Conservation (phyloP, 495 filamentous ascomycete species). For the Hyaloscypha hepaticicola region DNA sequence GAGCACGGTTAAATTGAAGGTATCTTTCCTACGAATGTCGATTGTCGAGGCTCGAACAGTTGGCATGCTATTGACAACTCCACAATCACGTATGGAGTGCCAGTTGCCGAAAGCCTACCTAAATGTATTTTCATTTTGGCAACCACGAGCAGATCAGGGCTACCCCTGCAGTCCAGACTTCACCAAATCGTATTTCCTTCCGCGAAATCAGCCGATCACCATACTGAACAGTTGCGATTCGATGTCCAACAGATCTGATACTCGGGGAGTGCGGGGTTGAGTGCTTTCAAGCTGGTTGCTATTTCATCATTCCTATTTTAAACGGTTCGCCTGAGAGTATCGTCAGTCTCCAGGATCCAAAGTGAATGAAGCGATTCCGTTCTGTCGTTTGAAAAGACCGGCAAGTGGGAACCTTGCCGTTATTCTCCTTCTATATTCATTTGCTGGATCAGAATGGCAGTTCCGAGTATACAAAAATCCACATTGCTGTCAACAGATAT, state of each 20-base stretch:
- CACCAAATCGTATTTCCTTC: not conserved
- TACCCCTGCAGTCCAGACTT: not conserved
- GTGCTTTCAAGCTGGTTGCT: not conserved
- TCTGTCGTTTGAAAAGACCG: too few species aligned
- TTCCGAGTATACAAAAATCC: slow-evolving; percentile 27
- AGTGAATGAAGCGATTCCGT: too few species aligned
- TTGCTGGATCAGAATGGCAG: too few species aligned
- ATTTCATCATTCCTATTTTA: not conserved
- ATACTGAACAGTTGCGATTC: not conserved
- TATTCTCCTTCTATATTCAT: too few species aligned
- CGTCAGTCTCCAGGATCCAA: not conserved
- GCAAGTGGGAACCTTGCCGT: too few species aligned
- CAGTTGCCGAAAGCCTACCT: not conserved
- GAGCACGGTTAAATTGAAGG: not conserved
- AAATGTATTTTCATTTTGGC: not conserved
- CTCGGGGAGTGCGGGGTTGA: not conserved
- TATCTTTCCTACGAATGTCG: not conserved
- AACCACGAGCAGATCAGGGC: not conserved
- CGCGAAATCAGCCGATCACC: not conserved
- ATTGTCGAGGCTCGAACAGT: not conserved
- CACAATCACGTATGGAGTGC: not conserved
- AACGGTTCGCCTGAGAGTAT: too few species aligned
- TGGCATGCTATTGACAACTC: not conserved
- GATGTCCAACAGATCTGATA: not conserved
- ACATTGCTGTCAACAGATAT: too few species aligned